Evolutionary conservation across 2,329 filamentous ascomycete species (phyloP), one percentile per base, ranked within the genome.

Genomic region (Malbranchea cinnamomea): DNA sequence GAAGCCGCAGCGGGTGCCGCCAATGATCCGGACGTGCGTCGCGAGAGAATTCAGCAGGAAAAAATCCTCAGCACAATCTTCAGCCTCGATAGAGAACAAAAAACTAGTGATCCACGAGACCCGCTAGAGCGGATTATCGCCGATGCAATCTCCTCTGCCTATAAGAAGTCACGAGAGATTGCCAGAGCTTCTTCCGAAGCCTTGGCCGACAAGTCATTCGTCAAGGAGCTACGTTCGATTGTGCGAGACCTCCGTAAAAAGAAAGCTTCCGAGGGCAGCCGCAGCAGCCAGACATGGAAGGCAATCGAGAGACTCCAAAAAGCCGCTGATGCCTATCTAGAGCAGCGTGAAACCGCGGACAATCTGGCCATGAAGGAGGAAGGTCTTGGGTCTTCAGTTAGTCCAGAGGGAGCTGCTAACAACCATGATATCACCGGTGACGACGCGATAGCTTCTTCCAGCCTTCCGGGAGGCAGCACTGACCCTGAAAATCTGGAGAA

Each of bases 321-420:
- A 21, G 69, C 67, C 3, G 60, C 67, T 0, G 57, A 54, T 26
- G 62, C 63, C 33, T 73, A 68, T 32, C 48, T 71, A 1, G 54
- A n/a, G n/a, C n/a, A n/a, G n/a, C n/a, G n/a, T n/a, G n/a, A n/a
- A n/a, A n/a, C n/a, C n/a, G n/a, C n/a, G n/a, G n/a, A n/a, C n/a
- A n/a, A n/a, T n/a, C n/a, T n/a, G n/a, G n/a, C n/a, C n/a, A n/a
- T n/a, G 15, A 19, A 28, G 11, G 23, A 16, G 28, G 18, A 19
- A 26, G 13, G 25, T 21, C 10, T 16, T 19, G 5, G 6, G 16
- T 5, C 5, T n/a, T 15, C 26, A 28, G 6, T 34, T 19, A 14
- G 13, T 9, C 12, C 5, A 17, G 4, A 7, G 10, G 20, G 10
- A 22, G 10, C 10, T 22, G 20, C 20, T 10, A 22, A 22, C 20